These are phyloP conservation scores for Schizonepeta tenuifolia DNA, from an alignment of 257 asterid genomes.

Conservation along the genomic window DNA sequence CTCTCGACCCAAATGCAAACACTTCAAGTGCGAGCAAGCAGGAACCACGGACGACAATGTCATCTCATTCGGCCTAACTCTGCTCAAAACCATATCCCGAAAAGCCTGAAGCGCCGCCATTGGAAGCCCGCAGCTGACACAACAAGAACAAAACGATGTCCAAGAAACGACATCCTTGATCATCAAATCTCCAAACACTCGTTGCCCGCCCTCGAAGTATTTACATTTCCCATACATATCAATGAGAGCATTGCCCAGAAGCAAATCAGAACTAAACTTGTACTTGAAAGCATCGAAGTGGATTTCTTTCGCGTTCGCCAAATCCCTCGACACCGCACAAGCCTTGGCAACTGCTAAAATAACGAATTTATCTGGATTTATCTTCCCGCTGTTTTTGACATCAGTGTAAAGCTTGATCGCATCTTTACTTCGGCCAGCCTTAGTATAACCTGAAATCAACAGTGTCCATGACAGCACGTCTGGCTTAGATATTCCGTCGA, in stretches of 20 bases:
- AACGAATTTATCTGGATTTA: constrained; percentile 42
- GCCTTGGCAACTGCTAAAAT: constrained; percentile 49
- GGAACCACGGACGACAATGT: constrained; percentile 71
- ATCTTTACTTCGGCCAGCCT: constrained; percentile 41
- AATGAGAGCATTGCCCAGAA: constrained; percentile 67
- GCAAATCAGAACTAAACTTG: constrained; percentile 52
- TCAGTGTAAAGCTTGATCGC: constrained; percentile 42
- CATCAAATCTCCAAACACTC: constrained; percentile 48
- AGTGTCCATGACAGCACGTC: constrained; percentile 56
- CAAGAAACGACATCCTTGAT: constrained; percentile 70
- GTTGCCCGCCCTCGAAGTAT: constrained; percentile 56
- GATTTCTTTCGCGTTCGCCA: constrained; percentile 57
- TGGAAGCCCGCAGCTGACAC: constrained; percentile 59
- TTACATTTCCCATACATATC: constrained; percentile 76
- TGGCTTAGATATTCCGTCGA: constrained; percentile 49
- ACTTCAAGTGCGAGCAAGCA: constrained; percentile 70
- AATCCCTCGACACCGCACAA: constrained; percentile 50
- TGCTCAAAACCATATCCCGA: constrained; percentile 54
- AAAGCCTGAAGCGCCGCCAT: constrained; percentile 46
- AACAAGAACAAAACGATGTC: constrained; percentile 75
- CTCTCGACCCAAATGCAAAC: constrained; percentile 52
- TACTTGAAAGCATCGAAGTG: constrained; percentile 52
- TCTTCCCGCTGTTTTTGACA: constrained; percentile 35
- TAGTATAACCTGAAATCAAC: constrained; percentile 56
- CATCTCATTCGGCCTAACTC: constrained; percentile 56